Conservation (phyloP, 768 basidiomycete genomes). For the Lactifluus volemus region DNA sequence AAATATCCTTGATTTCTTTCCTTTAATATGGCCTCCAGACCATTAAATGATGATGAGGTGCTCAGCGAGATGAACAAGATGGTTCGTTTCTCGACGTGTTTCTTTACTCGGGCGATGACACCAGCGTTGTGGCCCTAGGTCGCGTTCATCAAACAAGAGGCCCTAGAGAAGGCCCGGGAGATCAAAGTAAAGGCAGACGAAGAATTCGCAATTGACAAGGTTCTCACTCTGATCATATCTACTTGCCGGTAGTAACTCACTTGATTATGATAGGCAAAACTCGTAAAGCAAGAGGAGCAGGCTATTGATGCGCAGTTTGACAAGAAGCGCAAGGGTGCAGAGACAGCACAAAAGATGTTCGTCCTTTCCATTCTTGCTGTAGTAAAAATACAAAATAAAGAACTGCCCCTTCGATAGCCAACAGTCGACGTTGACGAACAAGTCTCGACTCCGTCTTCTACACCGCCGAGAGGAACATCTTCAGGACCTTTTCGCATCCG, state of each 20-base stretch:
- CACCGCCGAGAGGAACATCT: slow-evolving; percentile 89
- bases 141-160: slow-evolving; percentile 98
- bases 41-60: slow-evolving; percentile 92
- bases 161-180: slow-evolving; percentile 93
- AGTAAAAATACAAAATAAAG: not conserved
- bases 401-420: slow-evolving; percentile 41
- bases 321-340: slow-evolving; percentile 91
- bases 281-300: slow-evolving; percentile 92
- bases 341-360: slow-evolving; percentile 95
- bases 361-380: slow-evolving; percentile 20
- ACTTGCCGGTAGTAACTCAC: not conserved
- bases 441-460: slow-evolving; percentile 83
- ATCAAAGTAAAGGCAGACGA: slow-evolving; percentile 97
- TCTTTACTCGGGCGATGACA: slow-evolving; percentile 2
- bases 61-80: slow-evolving; percentile 98
- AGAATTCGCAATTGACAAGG: slow-evolving; percentile 99
- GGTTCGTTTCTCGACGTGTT: slow-evolving; percentile 38
- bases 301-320: slow-evolving; percentile 92
- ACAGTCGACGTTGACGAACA: slow-evolving; percentile 94
- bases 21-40: slow-evolving; percentile 54
- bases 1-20: not conserved
- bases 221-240: slow-evolving; percentile 20
- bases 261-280: slow-evolving; percentile 61
- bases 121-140: slow-evolving; percentile 36
- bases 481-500: slow-evolving; percentile 75